A percentile compares a stretch with the other conserved stretches of the same genome.
phyloP scores from a whole-genome alignment of 2,329 filamentous ascomycete genomes.

The Graphiopsis chlorocephala region DNA sequence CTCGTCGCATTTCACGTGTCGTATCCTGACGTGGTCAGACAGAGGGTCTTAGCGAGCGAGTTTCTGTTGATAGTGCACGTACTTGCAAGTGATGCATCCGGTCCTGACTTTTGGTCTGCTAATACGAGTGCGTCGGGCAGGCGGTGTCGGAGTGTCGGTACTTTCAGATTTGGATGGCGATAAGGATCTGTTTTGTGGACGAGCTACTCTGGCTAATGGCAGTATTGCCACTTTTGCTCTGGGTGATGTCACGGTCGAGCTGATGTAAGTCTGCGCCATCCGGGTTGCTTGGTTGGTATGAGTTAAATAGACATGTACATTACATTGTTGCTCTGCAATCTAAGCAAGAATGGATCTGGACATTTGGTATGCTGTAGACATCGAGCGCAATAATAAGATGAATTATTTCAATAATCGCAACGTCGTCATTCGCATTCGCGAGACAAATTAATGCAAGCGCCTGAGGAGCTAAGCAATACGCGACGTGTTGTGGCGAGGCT shows the following conservation, averaged over 20 bases:
- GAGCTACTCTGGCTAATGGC: neutral
- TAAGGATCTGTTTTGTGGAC: neutral
- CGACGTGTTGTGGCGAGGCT: neutral
- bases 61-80: conserved; percentile 44
- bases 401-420: neutral
- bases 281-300: neutral
- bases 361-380: neutral
- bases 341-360: neutral
- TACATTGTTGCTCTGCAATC: neutral
- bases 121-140: neutral
- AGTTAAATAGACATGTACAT: neutral
- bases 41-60: neutral
- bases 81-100: conserved; percentile 14
- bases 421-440: neutral
- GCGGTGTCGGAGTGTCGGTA: neutral
- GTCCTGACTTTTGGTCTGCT: conserved; percentile 15
- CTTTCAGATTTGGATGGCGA: neutral
- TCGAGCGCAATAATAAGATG: too few relatives aligned
- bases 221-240: neutral
- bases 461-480: neutral
- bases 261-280: neutral
- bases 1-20: conserved; percentile 61
- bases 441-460: neutral
- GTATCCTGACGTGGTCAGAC: conserved; percentile 50
- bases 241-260: neutral